These are phyloP conservation scores for Cadophora malorum DNA, from an alignment of 2,329 filamentous ascomycete genomes.

Conservation along the genomic window DNA sequence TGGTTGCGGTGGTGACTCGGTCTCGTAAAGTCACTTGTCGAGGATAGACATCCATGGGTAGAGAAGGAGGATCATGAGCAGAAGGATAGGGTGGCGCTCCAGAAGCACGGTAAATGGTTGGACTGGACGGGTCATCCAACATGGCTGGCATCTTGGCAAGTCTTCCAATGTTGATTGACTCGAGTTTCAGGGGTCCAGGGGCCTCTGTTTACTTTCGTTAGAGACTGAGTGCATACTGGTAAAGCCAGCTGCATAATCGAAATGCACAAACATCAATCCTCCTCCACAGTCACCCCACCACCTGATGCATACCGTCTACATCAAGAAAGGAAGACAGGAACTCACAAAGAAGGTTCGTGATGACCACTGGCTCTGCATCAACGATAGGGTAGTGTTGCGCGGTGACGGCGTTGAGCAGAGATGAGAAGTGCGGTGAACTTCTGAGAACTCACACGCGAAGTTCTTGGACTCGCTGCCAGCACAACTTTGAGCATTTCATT, in stretches of 20 bases:
- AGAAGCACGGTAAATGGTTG: slow-evolving; percentile 60
- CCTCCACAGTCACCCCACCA: background rate
- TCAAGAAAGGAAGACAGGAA: background rate
- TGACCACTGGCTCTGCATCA: background rate
- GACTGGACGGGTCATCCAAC: slow-evolving; percentile 64
- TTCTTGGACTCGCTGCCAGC: slow-evolving; percentile 6
- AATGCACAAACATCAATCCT: background rate
- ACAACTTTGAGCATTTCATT: background rate
- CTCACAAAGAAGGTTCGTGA: background rate
- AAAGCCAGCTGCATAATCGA: background rate
- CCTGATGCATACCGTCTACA: background rate
- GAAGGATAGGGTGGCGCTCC: slow-evolving; percentile 58
- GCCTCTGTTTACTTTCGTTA: slow-evolving; percentile 24
- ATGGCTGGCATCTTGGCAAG: slow-evolving; percentile 60
- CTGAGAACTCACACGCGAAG: slow-evolving; percentile 21
- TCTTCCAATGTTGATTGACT: slow-evolving; percentile 1
- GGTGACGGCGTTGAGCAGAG: slow-evolving; percentile 11
- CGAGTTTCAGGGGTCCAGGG: slow-evolving; percentile 13
- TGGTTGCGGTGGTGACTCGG: slow-evolving; percentile 69
- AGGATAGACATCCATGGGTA: slow-evolving; percentile 56
- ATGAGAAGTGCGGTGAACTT: slow-evolving; percentile 17
- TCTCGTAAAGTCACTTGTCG: slow-evolving; percentile 70
- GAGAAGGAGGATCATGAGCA: slow-evolving; percentile 54
- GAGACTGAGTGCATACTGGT: background rate
- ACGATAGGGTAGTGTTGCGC: background rate